Evolutionary conservation across 495 filamentous ascomycete species (phyloP).

Genomic region (Aspergillus mulundensis): DNA sequence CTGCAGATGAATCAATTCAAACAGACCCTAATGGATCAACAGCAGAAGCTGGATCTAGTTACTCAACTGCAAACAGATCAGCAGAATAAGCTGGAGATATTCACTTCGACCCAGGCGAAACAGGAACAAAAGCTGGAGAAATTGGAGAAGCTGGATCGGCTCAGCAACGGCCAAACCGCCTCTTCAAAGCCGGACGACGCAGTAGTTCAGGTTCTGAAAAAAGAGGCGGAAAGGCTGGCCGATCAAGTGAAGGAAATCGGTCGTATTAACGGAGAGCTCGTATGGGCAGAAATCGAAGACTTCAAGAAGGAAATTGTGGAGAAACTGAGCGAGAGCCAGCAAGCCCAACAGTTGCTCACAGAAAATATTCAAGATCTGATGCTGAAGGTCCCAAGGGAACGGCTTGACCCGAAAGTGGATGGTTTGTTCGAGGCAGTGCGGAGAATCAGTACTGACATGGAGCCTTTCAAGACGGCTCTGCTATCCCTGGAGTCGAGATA

Average conservation of each 20-base stretch:
- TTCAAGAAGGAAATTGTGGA: slow-evolving; percentile 10
- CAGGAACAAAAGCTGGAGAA: no score
- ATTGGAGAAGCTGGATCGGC: not conserved
- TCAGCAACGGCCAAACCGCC: not conserved
- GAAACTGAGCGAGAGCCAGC: slow-evolving; percentile 2
- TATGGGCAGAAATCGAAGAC: slow-evolving; percentile 15
- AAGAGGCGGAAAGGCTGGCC: no score
- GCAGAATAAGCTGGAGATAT: no score
- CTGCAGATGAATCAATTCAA: not conserved
- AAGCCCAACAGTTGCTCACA: slow-evolving; percentile 3
- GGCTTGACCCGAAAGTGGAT: not conserved
- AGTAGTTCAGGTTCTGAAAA: not conserved
- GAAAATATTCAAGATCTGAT: slow-evolving; percentile 7
- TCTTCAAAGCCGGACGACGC: not conserved
- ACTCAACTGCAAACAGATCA: no score
- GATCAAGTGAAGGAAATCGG: no score
- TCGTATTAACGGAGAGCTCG: no score
- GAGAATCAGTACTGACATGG: not conserved
- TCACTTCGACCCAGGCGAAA: no score
- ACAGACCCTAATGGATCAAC: not conserved
- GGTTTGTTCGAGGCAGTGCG: not conserved
- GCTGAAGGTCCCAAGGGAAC: not conserved
- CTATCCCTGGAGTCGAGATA: slow-evolving; percentile 39
- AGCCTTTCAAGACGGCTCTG: slow-evolving; percentile 19
- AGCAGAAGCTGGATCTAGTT: slow-evolving; percentile 5